These are phyloP conservation scores for Hypoxylon cercidicola DNA, from an alignment of 495 filamentous ascomycete species.

Conservation along the genomic window DNA sequence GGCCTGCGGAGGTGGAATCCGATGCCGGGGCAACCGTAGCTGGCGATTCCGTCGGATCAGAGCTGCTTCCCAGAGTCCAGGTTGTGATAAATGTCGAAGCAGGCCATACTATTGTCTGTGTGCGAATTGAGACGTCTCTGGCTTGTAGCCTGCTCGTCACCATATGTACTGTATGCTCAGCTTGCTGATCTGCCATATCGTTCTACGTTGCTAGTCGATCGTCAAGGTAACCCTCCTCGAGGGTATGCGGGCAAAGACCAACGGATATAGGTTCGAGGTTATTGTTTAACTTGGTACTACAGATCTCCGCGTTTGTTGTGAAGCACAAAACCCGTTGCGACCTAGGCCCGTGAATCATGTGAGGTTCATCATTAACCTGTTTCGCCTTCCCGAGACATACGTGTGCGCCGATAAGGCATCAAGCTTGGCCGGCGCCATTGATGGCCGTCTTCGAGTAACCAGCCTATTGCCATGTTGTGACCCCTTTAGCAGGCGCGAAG, in stretches of 20 bases:
- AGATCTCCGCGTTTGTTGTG: slow-evolving; percentile 23
- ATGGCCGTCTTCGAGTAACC: background rate
- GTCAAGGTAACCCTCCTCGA: background rate
- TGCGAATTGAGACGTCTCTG: slow-evolving; percentile 25
- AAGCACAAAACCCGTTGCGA: slow-evolving; percentile 28
- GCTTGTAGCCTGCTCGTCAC: background rate
- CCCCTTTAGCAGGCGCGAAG: too few relatives aligned
- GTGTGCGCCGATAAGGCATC: slow-evolving; percentile 14
- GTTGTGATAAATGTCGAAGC: slow-evolving; percentile 32
- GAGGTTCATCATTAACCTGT: slow-evolving; percentile 23
- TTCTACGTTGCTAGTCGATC: background rate
- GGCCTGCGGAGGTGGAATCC: background rate
- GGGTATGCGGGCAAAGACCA: background rate
- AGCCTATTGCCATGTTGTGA: background rate
- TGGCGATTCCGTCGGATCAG: slow-evolving; percentile 23
- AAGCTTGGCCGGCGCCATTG: slow-evolving; percentile 1
- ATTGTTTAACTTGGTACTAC: slow-evolving; percentile 16
- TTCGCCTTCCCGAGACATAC: slow-evolving; percentile 39
- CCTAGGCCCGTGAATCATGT: slow-evolving; percentile 12
- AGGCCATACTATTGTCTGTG: slow-evolving; percentile 33
- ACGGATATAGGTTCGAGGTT: slow-evolving; percentile 23
- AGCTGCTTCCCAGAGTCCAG: slow-evolving; percentile 31
- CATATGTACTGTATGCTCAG: background rate
- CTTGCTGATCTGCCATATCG: slow-evolving; percentile 12
- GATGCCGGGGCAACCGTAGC: slow-evolving; percentile 25